A percentile compares a stretch with the other conserved stretches of the same genome.
These are phyloP conservation scores for Selenicereus undatus DNA, from an alignment of 148 eudicot species.

Conservation along the genomic window DNA sequence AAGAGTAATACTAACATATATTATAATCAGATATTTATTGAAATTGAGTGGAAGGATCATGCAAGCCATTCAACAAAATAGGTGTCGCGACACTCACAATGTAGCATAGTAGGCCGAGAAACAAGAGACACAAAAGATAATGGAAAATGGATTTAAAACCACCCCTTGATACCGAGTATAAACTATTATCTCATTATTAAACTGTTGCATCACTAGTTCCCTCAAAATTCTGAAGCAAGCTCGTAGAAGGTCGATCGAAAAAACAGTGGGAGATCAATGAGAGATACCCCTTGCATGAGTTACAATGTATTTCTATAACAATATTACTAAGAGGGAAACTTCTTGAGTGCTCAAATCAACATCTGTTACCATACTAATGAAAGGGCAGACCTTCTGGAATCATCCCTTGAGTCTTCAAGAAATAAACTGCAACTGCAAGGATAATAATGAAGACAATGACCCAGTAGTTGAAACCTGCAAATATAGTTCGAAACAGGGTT, in stretches of 20 bases:
- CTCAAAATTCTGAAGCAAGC: neutral
- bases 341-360: neutral
- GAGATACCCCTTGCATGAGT: neutral
- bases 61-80: neutral
- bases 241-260: neutral
- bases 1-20: too few species aligned
- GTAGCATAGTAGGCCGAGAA: neutral
- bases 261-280: neutral
- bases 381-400: neutral
- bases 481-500: neutral
- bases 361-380: neutral
- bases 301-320: neutral
- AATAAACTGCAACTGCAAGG: neutral
- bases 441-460: neutral
- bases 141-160: neutral
- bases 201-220: neutral
- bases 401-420: neutral
- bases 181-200: neutral
- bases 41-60: neutral
- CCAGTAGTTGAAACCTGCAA: constrained; percentile 3
- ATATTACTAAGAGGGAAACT: neutral
- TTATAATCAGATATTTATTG: too few species aligned
- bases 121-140: neutral
- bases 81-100: too few species aligned
- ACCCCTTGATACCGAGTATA: neutral